phyloP scores from a whole-genome alignment of 164 flowering plant genomes.

The Liriodendron chinense region DNA sequence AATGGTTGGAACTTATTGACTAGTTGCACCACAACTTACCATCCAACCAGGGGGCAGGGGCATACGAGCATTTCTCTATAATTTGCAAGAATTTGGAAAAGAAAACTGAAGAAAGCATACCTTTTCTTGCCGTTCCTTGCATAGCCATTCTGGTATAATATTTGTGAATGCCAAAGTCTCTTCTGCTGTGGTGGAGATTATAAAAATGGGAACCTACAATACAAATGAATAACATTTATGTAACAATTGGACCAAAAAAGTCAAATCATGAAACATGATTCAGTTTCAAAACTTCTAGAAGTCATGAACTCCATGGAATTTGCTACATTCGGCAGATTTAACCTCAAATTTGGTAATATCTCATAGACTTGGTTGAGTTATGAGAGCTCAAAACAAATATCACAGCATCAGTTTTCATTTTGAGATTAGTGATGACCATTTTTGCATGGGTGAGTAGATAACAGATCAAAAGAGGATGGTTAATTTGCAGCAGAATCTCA shows the following conservation, averaged over 20 bases:
- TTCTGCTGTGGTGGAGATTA: slow-evolving; percentile 76
- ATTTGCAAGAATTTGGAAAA: background rate
- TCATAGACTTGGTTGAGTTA: background rate
- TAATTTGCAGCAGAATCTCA: background rate
- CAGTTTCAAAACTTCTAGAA: background rate
- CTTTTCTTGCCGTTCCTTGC: slow-evolving; percentile 70
- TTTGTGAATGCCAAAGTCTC: slow-evolving; percentile 64
- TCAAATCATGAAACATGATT: background rate
- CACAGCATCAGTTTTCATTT: too few species aligned
- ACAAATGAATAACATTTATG: background rate
- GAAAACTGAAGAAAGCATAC: slow-evolving; percentile 21
- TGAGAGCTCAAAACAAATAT: background rate
- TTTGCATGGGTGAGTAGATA: too few species aligned
- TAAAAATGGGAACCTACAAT: slow-evolving; percentile 70
- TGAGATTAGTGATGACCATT: too few species aligned
- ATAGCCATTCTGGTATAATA: slow-evolving; percentile 88
- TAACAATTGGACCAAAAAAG: background rate
- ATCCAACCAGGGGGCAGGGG: too few species aligned
- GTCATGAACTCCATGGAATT: background rate
- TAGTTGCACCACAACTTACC: too few species aligned
- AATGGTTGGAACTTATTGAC: too few species aligned
- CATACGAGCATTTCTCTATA: too few species aligned
- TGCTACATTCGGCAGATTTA: background rate
- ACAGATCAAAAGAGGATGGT: background rate
- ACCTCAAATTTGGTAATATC: background rate